Evolutionary conservation across 768 basidiomycete species (phyloP), one percentile per base, ranked within the genome.

Genomic region (Leucocoprinus birnbaumii): DNA sequence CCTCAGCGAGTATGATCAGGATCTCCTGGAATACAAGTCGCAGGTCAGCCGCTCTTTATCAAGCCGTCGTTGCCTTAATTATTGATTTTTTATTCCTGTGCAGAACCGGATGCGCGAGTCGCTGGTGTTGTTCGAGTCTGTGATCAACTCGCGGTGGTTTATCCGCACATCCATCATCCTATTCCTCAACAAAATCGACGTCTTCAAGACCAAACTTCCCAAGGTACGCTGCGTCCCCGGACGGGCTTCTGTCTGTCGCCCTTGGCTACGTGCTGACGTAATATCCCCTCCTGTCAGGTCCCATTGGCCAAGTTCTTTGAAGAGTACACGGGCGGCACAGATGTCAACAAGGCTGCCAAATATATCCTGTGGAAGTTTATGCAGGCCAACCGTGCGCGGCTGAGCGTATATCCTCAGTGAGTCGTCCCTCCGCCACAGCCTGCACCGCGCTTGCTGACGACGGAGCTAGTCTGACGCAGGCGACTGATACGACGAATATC

Each of bases 351-450:
- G 68, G 93, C 92, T 1, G 92, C 94, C 0, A 94, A 94, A 62
- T 96, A 92, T 60, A 94, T 98, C 51, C 74, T 98, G 35, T 97
- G 93, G 94, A 75, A 89, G 63, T 98, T 96, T 63, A 94, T 94
- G 79, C 91, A 96, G 68, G 87, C 89, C 53, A 96, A 95, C 61
- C 73, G 89, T 19, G 90, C 90, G 51, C 69, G 86, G 49, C 70
- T 95, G 61, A 92, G 87, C 55, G 89, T 97, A 18, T 81, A 90
- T 68, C 84, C 86, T 21, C 87, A 89, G 85, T 74, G 54, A 16
- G 38, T 31, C 54, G 57, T 46, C 55, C 52, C 25, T 56, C 51
- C 24, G 57, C 59, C 60, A 13, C 11, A 6, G 6, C 11, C 6
- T 10, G 31, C 53, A 62, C 53, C 16, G 11, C 18, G 2, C 21